Base-by-base conservation (phyloP, 2,329 filamentous ascomycete species). In the Sporothrix luriei region DNA sequence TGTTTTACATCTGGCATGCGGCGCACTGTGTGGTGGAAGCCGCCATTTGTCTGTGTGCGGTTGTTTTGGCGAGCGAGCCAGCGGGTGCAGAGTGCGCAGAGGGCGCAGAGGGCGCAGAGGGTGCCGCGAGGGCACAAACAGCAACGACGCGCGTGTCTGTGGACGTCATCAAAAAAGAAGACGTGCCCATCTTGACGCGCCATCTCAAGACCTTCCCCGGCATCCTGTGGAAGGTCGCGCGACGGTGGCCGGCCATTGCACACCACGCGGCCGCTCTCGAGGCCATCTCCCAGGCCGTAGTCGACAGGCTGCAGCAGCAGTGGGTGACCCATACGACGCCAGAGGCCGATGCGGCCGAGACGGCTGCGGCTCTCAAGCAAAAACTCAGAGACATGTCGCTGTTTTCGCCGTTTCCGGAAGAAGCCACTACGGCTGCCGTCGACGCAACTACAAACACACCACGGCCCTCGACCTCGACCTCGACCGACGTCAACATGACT, bases 1-100 rank as follows among this genome's bases (percentile, higher is more conserved):
- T 68, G n/a, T 68, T 68, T 46, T 68, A 68, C 52, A 68, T 68
- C 7, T 68, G 66, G 66, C 49, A 68, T 29, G 66, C 66, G 2
- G 66, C 66, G 21, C 38, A 57, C 14, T 68, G 66, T 29, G 33
- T 68, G 7, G 40, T 57, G n/a, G 66, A 68, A 40, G 66, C 66
- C 21, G 49, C 66, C 1, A 46, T 26, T 2, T 68, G 66, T 48
- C 21, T 68, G 24, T 40, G 29, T 40, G 55, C 55, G 16, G 29
- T n/a, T 9, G 21, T 59, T 21, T 10, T 59, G 4, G 33, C 33
- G 6, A 33, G 33, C 9, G 33, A 6, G 9, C 33, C 33, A 9
- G 3, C 54, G 16, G n/a, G 6, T 29, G 54, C 2, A 38, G n/a
- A n/a, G n/a, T n/a, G n/a, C n/a, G n/a, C n/a, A n/a, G n/a, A n/a